Conservation (phyloP, 768 basidiomycete species). For the Fomitopsis serialis region DNA sequence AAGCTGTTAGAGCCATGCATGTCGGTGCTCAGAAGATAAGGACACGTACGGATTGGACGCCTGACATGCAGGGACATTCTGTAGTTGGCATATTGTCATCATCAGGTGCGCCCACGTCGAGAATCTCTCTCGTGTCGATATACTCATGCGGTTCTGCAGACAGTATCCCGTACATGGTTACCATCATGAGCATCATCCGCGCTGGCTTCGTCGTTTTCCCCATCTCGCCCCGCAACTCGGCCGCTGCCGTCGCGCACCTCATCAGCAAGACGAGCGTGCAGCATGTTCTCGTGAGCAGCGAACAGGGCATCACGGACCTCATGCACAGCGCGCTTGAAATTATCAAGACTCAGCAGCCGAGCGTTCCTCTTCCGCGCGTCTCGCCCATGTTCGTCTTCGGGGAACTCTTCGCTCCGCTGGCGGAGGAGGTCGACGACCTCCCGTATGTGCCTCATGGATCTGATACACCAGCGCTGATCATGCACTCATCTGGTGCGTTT, state of each 20-base stretch:
- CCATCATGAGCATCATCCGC: slow-evolving; percentile 13
- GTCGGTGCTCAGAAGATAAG: no score
- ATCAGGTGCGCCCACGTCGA: slow-evolving; percentile 3
- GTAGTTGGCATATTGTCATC: slow-evolving; percentile 22
- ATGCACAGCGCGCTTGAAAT: slow-evolving; percentile 14
- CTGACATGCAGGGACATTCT: slow-evolving; percentile 2
- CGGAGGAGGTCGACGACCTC: slow-evolving; percentile 1
- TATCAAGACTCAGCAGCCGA: slow-evolving; percentile 9
- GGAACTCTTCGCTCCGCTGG: slow-evolving; percentile 2
- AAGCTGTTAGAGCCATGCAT: no score
- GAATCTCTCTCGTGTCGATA: not conserved
- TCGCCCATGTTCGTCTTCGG: slow-evolving; percentile 14
- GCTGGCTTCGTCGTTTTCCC: slow-evolving; percentile 25
- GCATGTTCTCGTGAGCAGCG: slow-evolving; percentile 24
- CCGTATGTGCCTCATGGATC: not conserved
- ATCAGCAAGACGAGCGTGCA: slow-evolving; percentile 14
- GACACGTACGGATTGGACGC: no score
- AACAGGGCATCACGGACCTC: slow-evolving; percentile 20
- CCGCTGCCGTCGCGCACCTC: slow-evolving; percentile 25
- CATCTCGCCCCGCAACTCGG: slow-evolving; percentile 29
- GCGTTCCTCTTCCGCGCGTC: not conserved
- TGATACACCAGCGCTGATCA: slow-evolving; percentile 6
- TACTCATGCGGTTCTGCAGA: slow-evolving; percentile 18
- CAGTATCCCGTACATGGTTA: slow-evolving; percentile 14
- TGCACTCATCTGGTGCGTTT: slow-evolving; percentile 17